Evolutionary conservation across 371 early-diverging fungal genomes (phyloP).

Genomic region (Mucor sp.): DNA sequence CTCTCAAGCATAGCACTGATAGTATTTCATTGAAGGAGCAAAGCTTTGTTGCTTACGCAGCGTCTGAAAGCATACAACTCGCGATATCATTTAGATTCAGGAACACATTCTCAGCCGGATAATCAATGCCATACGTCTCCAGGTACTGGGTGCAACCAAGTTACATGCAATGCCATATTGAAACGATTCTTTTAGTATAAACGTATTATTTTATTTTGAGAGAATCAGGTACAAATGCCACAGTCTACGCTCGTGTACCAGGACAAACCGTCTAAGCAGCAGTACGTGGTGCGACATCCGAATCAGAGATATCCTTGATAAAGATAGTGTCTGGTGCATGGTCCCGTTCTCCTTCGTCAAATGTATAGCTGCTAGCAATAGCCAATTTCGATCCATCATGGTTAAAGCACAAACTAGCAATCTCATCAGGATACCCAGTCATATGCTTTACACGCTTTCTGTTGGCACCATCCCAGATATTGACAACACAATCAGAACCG

Average conservation of each 20-base stretch:
- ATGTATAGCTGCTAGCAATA: slow-evolving; percentile 90
- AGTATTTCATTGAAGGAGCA: too few species aligned
- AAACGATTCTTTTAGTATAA: not conserved
- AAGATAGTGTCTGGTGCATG: slow-evolving; percentile 84
- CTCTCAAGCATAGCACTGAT: too few species aligned
- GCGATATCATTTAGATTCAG: too few species aligned
- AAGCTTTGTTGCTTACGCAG: too few species aligned
- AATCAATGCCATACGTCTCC: too few species aligned
- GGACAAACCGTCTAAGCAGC: not conserved
- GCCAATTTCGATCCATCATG: slow-evolving; percentile 81
- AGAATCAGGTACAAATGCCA: not conserved
- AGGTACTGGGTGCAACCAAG: too few species aligned
- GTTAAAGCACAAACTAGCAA: slow-evolving; percentile 82
- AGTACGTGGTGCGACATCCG: slow-evolving; percentile 64
- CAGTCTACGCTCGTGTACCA: not conserved
- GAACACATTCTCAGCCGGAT: too few species aligned
- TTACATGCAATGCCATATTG: too few species aligned
- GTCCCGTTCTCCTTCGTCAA: slow-evolving; percentile 92
- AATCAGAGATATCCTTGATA: slow-evolving; percentile 71
- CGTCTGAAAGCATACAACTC: too few species aligned
- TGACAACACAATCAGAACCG: slow-evolving; percentile 92
- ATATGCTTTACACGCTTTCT: slow-evolving; percentile 86
- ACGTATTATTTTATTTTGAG: not conserved
- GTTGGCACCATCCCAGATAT: slow-evolving; percentile 91
- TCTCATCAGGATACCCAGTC: slow-evolving; percentile 81